Conservation (phyloP, 1,284 basidiomycete species). For the Meripilus lineatus region DNA sequence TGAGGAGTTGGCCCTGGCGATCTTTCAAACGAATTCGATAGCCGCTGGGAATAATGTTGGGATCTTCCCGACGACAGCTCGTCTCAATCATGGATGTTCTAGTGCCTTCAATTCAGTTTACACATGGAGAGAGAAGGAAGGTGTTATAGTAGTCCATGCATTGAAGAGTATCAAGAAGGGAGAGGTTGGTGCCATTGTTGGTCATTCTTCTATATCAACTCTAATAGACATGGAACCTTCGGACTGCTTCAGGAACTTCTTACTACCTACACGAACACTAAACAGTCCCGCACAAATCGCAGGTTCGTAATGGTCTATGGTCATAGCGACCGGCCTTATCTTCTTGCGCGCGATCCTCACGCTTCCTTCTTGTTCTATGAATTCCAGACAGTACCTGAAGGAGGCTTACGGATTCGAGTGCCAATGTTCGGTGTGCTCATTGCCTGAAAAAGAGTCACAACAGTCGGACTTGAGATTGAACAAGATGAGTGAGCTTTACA, state of each 20-base stretch:
- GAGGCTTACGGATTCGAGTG: conserved; percentile 54
- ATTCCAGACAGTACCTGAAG: conserved; percentile 38
- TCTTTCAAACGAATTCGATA: conserved; percentile 63
- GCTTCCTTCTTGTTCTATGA: no score
- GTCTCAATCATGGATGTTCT: conserved; percentile 62
- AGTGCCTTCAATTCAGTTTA: conserved; percentile 61
- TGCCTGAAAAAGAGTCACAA: conserved; percentile 39
- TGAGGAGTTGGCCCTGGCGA: conserved; percentile 47
- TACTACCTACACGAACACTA: conserved; percentile 55
- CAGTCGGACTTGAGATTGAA: conserved; percentile 46
- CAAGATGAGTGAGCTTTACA: conserved; percentile 40
- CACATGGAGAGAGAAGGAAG: conserved; percentile 45
- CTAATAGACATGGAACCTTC: conserved; percentile 2
- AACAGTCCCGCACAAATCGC: conserved; percentile 42
- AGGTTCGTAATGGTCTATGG: conserved; percentile 33
- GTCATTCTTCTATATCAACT: background rate
- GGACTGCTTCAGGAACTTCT: conserved; percentile 45
- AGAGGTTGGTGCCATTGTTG: conserved; percentile 32
- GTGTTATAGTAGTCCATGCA: conserved; percentile 48
- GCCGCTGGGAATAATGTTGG: conserved; percentile 44
- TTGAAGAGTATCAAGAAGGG: conserved; percentile 46
- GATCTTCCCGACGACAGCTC: conserved; percentile 56
- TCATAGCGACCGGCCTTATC: background rate
- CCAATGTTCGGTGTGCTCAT: conserved; percentile 50
- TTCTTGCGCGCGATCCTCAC: no score